These are phyloP conservation scores for Lactifluus hygrophoroides DNA, from an alignment of 768 basidiomycete species.

Conservation along the genomic window DNA sequence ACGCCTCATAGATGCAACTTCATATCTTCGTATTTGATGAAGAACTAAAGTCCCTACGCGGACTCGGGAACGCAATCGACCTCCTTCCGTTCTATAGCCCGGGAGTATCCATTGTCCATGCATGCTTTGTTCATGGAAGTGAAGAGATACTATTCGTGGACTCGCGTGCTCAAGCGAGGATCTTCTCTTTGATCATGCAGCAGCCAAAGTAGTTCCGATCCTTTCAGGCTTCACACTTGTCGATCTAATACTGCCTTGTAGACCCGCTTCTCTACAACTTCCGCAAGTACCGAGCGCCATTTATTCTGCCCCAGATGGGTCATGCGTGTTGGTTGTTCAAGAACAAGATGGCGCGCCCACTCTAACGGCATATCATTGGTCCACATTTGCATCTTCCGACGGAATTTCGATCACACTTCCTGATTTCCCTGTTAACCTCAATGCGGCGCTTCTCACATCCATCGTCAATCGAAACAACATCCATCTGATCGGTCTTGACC, in stretches of 20 bases:
- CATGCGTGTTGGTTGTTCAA: slow-evolving; percentile 38
- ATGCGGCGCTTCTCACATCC: slow-evolving; percentile 35
- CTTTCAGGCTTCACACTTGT: too few relatives aligned
- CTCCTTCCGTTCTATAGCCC: slow-evolving; percentile 37
- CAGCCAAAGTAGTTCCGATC: slow-evolving; percentile 38
- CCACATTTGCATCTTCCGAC: slow-evolving; percentile 42
- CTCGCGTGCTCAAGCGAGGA: slow-evolving; percentile 32
- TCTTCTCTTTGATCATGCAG: slow-evolving; percentile 46
- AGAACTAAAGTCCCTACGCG: slow-evolving; percentile 34
- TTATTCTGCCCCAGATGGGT: slow-evolving; percentile 45
- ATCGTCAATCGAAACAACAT: slow-evolving; percentile 35
- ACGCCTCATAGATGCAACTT: slow-evolving; percentile 25
- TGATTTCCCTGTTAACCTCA: slow-evolving; percentile 16
- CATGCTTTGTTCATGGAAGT: slow-evolving; percentile 40
- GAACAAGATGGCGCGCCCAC: background rate
- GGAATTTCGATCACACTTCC: slow-evolving; percentile 35
- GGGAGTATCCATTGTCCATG: slow-evolving; percentile 26
- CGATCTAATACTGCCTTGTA: slow-evolving; percentile 18
- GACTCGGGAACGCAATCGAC: slow-evolving; percentile 34
- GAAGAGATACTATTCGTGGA: slow-evolving; percentile 51
- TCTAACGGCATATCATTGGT: slow-evolving; percentile 45
- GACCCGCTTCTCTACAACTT: slow-evolving; percentile 40
- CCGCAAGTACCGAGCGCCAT: slow-evolving; percentile 28
- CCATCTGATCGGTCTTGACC: slow-evolving; percentile 37
- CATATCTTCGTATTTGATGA: too few relatives aligned